Evolutionary conservation across 108 stramenopile genomes (phyloP).

Genomic region (Asterionellopsis glacialis): DNA sequence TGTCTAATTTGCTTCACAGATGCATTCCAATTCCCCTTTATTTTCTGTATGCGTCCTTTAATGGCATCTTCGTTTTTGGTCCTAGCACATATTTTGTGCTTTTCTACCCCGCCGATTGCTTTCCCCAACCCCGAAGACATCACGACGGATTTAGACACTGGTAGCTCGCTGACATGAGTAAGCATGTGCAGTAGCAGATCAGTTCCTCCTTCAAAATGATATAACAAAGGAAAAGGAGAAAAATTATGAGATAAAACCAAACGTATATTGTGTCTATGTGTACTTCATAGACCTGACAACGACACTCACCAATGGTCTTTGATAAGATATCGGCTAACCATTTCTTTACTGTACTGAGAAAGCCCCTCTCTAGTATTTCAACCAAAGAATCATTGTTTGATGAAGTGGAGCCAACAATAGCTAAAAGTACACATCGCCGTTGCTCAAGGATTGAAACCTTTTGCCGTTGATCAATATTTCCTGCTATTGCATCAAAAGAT

Average conservation of each 20-base stretch:
- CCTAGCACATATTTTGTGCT: conserved; percentile 71
- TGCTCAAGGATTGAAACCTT: conserved; percentile 38
- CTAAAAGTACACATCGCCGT: conserved; percentile 56
- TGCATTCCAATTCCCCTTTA: conserved; percentile 75
- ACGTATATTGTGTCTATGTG: too few species aligned
- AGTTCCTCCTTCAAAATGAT: conserved; percentile 31
- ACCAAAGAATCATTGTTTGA: conserved; percentile 40
- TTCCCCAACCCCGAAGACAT: conserved; percentile 75
- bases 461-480: conserved; percentile 1
- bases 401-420: conserved; percentile 48
- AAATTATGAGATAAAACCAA: too few species aligned
- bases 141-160: conserved; percentile 78
- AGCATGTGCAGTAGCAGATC: conserved; percentile 80
- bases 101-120: conserved; percentile 68
- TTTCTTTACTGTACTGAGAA: conserved; percentile 48
- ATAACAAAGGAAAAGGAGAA: too few species aligned
- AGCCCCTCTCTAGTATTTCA: conserved; percentile 50
- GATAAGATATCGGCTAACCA: conserved; percentile 80
- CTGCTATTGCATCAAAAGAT: too few species aligned
- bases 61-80: conserved; percentile 71
- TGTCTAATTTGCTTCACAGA: conserved; percentile 61
- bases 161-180: conserved; percentile 56
- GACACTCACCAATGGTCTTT: conserved; percentile 21
- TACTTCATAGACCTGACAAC: too few species aligned
- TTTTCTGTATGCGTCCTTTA: conserved; percentile 49